A percentile compares a stretch with the other conserved stretches of the same genome.
phyloP scores from a whole-genome alignment of 768 basidiomycete genomes.

The Neoboletus subvelutipes region DNA sequence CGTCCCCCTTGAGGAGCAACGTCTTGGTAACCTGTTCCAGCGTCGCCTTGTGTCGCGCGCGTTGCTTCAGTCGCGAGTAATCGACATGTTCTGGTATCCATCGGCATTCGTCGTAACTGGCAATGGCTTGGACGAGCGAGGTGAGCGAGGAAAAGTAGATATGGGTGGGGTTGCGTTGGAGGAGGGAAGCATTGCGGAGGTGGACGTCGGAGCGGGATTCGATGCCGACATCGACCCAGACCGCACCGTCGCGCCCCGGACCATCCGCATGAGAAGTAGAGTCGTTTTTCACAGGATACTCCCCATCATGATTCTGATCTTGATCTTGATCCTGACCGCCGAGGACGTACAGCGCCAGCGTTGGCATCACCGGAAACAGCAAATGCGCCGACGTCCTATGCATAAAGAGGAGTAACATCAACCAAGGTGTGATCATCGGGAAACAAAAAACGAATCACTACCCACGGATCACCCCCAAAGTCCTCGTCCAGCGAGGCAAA shows the following conservation, averaged over 20 bases:
- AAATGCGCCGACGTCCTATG: constrained; percentile 48
- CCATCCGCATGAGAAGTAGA: neutral
- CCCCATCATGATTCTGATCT: constrained; percentile 9
- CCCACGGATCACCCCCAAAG: constrained; percentile 35
- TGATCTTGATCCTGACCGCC: constrained; percentile 28
- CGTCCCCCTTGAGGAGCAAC: constrained; percentile 47
- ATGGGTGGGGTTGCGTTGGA: constrained; percentile 49
- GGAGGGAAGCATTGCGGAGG: constrained; percentile 56
- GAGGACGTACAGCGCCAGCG: constrained; percentile 52
- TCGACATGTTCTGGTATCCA: constrained; percentile 54
- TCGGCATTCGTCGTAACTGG: constrained; percentile 57
- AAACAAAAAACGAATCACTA: neutral
- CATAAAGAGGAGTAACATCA: neutral
- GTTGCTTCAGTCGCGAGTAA: constrained; percentile 54
- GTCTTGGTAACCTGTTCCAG: constrained; percentile 57
- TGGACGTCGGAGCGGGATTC: constrained; percentile 58
- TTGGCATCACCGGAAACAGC: constrained; percentile 57
- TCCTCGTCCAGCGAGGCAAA: constrained; percentile 54
- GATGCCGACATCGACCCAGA: constrained; percentile 47
- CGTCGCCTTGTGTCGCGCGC: constrained; percentile 56
- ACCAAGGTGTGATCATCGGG: neutral
- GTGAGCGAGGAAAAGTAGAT: constrained; percentile 56
- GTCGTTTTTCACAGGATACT: constrained; percentile 7
- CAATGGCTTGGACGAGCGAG: constrained; percentile 50
- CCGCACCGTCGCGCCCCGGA: constrained; percentile 13